These are phyloP conservation scores for Aspergillus piperis DNA, from an alignment of 2,329 filamentous ascomycete genomes.

Conservation along the genomic window DNA sequence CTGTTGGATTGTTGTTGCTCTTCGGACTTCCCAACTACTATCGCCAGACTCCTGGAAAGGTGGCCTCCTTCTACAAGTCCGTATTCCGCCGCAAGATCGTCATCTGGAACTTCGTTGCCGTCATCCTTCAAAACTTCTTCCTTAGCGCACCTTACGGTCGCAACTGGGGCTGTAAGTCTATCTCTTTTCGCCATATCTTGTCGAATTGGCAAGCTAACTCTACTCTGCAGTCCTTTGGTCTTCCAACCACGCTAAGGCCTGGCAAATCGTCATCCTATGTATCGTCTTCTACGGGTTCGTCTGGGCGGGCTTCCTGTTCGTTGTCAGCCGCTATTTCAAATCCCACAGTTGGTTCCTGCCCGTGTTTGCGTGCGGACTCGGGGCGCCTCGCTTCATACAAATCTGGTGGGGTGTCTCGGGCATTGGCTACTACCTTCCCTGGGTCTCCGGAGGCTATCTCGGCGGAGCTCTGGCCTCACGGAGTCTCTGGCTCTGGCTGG, in stretches of 20 bases:
- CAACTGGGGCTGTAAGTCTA: conserved; percentile 57
- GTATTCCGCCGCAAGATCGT: conserved; percentile 57
- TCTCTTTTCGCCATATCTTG: no score
- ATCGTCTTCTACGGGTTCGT: conserved; percentile 53
- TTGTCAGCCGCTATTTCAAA: conserved; percentile 57
- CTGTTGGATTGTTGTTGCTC: conserved; percentile 56
- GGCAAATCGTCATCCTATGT: conserved; percentile 59
- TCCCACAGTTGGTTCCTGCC: conserved; percentile 66
- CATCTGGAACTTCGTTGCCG: conserved; percentile 57
- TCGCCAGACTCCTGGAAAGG: conserved; percentile 61
- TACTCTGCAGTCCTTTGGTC: conserved; percentile 53
- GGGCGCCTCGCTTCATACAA: conserved; percentile 65
- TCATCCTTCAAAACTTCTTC: conserved; percentile 67
- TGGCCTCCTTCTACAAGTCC: conserved; percentile 65
- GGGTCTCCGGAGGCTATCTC: conserved; percentile 55
- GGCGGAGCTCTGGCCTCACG: conserved; percentile 58
- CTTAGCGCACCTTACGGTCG: conserved; percentile 65
- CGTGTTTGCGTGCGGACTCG: conserved; percentile 67
- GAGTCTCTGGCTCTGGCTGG: conserved; percentile 66
- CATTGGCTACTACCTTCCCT: conserved; percentile 63
- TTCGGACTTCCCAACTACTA: conserved; percentile 66
- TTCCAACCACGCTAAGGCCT: conserved; percentile 56
- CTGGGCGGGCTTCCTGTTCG: conserved; percentile 50
- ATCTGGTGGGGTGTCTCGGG: conserved; percentile 65
- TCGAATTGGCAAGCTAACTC: neutral